Percentiles rank a stretch among this genome's conserved stretches.
These are phyloP conservation scores for Diaporthe ilicicola DNA, from an alignment of 2,329 filamentous ascomycete genomes.

Conservation along the genomic window DNA sequence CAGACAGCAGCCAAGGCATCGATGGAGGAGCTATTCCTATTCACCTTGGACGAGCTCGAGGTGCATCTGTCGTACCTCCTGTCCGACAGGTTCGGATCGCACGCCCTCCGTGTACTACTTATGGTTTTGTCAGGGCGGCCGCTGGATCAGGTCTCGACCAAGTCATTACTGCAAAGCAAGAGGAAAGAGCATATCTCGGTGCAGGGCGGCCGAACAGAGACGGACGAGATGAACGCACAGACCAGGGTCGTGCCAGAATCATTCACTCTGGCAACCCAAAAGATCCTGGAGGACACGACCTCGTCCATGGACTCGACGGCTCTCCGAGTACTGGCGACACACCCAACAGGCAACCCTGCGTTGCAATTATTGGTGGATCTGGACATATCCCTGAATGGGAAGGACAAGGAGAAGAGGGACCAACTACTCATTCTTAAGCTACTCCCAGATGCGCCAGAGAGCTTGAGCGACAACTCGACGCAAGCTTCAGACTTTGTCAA, in stretches of 20 bases:
- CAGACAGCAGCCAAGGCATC: slow-evolving; percentile 58
- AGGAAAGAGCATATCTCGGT: slow-evolving; percentile 86
- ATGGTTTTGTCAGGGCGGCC: slow-evolving; percentile 86
- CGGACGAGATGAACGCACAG: slow-evolving; percentile 55
- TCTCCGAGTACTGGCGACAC: slow-evolving; percentile 83
- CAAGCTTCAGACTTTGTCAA: slow-evolving; percentile 82
- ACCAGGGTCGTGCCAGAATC: slow-evolving; percentile 75
- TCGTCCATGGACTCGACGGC: slow-evolving; percentile 80
- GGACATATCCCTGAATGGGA: slow-evolving; percentile 79
- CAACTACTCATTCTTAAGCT: slow-evolving; percentile 71
- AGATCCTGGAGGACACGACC: slow-evolving; percentile 82
- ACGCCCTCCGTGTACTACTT: slow-evolving; percentile 85
- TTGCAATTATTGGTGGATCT: slow-evolving; percentile 91
- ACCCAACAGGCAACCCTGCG: slow-evolving; percentile 90
- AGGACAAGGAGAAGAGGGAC: slow-evolving; percentile 71
- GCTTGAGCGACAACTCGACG: slow-evolving; percentile 76
- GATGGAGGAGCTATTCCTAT: slow-evolving; percentile 87
- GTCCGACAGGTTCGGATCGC: slow-evolving; percentile 89
- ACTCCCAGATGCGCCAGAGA: slow-evolving; percentile 76
- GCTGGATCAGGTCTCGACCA: slow-evolving; percentile 73
- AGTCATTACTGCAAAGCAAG: slow-evolving; percentile 86
- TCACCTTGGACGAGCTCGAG: slow-evolving; percentile 87
- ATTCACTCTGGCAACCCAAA: slow-evolving; percentile 79
- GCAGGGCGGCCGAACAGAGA: slow-evolving; percentile 58
- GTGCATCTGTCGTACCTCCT: slow-evolving; percentile 83